Base-by-base conservation (phyloP, 176 grass and related monocot genomes). In the Zizania latifolia region DNA sequence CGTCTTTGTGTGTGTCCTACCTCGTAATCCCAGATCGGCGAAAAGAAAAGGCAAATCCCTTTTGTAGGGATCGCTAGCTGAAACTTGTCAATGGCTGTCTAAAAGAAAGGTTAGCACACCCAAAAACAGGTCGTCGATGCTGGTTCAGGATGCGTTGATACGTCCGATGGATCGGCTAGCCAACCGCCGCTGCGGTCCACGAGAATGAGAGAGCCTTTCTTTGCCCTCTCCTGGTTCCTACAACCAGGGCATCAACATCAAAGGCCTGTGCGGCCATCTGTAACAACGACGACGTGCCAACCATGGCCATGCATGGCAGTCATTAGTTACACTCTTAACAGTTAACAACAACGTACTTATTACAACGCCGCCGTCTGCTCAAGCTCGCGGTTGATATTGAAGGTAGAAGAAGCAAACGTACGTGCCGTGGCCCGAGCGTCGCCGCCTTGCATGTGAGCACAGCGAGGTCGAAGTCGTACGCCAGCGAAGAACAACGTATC, bases 251-350 rank as follows among this genome's bases (percentile, higher is more conserved):
- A n/a, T n/a, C 27, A 15, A 30, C 21, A 29, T 12, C 32, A 4
- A 44, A 4, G 15, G n/a, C 3, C 44, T 34, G 15, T 34, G 37
- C 27, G 58, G 6, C 19, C 17, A 57, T 71, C 43, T 13, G 70
- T 8, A 74, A 56, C 46, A 74, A 2, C 17, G 65, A 71, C 82
- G 56, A n/a, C n/a, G n/a, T n/a, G n/a, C n/a, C n/a, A n/a, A n/a
- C n/a, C n/a, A n/a, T n/a, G n/a, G n/a, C n/a, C n/a, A n/a, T n/a
- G n/a, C n/a, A n/a, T n/a, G n/a, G n/a, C n/a, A n/a, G n/a, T n/a
- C n/a, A n/a, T n/a, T n/a, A n/a, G n/a, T n/a, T n/a, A n/a, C n/a
- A n/a, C n/a, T n/a, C n/a, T n/a, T n/a, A n/a, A n/a, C n/a, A n/a
- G n/a, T n/a, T 8, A 74, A 56, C 46, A 74, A 2, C 17, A 55